Evolutionary conservation across 2,329 filamentous ascomycete species (phyloP).

Genomic region (Botrytis galanthina): DNA sequence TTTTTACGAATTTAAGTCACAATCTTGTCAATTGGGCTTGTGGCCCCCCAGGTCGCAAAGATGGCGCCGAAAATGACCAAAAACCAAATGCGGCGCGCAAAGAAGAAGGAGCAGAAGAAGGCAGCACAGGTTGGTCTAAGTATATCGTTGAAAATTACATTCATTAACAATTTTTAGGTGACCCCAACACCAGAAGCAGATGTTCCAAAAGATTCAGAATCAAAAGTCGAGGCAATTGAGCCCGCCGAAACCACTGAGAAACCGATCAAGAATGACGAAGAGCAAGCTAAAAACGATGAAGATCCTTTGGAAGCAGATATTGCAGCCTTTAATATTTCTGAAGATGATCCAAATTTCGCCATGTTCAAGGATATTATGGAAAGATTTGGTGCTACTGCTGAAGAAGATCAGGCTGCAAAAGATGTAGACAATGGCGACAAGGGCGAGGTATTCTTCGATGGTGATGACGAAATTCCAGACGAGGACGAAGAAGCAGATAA

Average conservation of each 20-base stretch:
- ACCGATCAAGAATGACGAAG: constrained; percentile 30
- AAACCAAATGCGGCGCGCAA: constrained; percentile 88
- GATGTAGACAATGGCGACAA: constrained; percentile 71
- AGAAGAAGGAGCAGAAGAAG: constrained; percentile 90
- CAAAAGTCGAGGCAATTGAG: constrained; percentile 18
- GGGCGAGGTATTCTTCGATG: constrained; percentile 78
- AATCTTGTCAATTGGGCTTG: constrained; percentile 20
- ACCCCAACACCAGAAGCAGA: constrained; percentile 35
- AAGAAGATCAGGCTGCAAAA: constrained; percentile 61
- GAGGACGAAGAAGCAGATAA: constrained; percentile 70
- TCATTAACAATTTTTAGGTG: constrained; percentile 35
- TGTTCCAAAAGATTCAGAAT: constrained; percentile 40
- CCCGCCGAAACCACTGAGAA: constrained; percentile 27
- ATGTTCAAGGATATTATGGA: constrained; percentile 81
- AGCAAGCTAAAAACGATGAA: constrained; percentile 29
- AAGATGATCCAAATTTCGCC: constrained; percentile 74
- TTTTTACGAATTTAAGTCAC: neutral
- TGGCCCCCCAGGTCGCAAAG: constrained; percentile 39
- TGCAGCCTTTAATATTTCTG: constrained; percentile 50
- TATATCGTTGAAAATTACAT: neutral
- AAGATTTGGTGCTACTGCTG: constrained; percentile 68
- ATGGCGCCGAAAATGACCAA: constrained; percentile 81
- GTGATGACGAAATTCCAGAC: constrained; percentile 82
- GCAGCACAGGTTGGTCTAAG: constrained; percentile 50
- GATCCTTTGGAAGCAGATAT: constrained; percentile 47